Evolutionary conservation across 805 yeast genomes (phyloP), one percentile per base, ranked within the genome.

Genomic region (Kuraishia capsulata): DNA sequence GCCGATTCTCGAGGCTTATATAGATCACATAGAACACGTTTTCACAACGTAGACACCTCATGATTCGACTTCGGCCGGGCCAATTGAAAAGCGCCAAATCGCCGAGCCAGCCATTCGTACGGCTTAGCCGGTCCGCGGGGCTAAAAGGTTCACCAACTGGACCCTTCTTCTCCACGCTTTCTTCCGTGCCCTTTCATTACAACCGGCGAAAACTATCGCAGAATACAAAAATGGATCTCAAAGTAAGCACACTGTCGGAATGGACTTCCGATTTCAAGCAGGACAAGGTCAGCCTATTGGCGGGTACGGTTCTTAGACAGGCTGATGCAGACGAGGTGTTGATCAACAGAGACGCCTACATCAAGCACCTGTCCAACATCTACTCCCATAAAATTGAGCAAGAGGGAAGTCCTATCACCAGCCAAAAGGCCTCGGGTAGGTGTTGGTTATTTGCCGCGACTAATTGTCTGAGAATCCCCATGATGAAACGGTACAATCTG

Each of bases 401-500:
- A 3, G 78, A 74, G 48, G 81, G 80, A 3, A 50, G 73, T 1
- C 88, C 89, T 20, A 69, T 81, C 14, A 78, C 82, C 39, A 78
- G 81, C 59, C 96, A 86, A 64, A 72, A 73, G 49, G 57, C 75
- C 9, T 75, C 86, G 18, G 96, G 95, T 23, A 65, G 95, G 50
- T 86, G 96, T 60, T 86, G 95, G 95, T 69, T 86, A 43, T 86
- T 86, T 58, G 95, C 95, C 9, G 73, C 90, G 1, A 75, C 85
- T 38, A 86, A 87, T 49, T 70, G 81, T 40, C 62, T 85, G 51
- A 71, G 95, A 49, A 55, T 80, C 37, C 69, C 69, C 39, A 72
- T 83, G 31, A 76, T 78, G 59, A 65, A 70, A 48, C 71, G 71
- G 52, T 71, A 78, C 57, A 76, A 79, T 51, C 58, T 86, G 49